A percentile compares a stretch with the other conserved stretches of the same genome.
phyloP scores from a whole-genome alignment of 805 yeast genomes.

The Wickerhamiella shivajii region DNA sequence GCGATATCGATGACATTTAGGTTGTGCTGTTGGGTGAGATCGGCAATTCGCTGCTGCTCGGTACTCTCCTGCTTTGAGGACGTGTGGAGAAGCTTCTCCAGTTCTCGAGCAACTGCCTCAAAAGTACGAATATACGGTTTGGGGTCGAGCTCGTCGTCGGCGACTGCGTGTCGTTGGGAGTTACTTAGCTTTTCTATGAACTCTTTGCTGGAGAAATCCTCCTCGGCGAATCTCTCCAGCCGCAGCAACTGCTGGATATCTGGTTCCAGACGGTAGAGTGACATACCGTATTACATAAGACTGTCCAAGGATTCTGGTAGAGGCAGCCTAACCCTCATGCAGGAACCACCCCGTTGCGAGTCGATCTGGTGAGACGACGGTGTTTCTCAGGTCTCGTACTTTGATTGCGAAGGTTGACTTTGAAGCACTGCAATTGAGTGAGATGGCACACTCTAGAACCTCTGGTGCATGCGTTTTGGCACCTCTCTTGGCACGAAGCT shows the following conservation, averaged over 20 bases:
- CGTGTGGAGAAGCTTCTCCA: constrained; percentile 45
- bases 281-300: too few relatives aligned
- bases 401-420: too few relatives aligned
- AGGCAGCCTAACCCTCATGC: too few relatives aligned
- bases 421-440: too few relatives aligned
- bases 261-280: constrained; percentile 24
- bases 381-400: too few relatives aligned
- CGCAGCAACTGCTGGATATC: constrained; percentile 21
- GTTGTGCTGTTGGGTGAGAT: constrained; percentile 52
- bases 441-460: too few relatives aligned
- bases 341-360: too few relatives aligned
- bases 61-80: constrained; percentile 35
- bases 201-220: constrained; percentile 48
- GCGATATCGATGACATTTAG: constrained; percentile 45
- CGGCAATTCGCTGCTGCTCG: constrained; percentile 43
- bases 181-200: constrained; percentile 68
- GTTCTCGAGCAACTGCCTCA: constrained; percentile 66
- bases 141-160: constrained; percentile 46
- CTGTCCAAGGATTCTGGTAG: too few relatives aligned
- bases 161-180: constrained; percentile 34
- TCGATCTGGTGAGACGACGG: too few relatives aligned
- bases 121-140: constrained; percentile 90
- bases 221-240: constrained; percentile 21
- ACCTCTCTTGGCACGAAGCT: too few relatives aligned
- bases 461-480: too few relatives aligned